These are phyloP conservation scores for Atkinsonella texensis DNA, from an alignment of 2,329 filamentous ascomycete species.

Conservation along the genomic window DNA sequence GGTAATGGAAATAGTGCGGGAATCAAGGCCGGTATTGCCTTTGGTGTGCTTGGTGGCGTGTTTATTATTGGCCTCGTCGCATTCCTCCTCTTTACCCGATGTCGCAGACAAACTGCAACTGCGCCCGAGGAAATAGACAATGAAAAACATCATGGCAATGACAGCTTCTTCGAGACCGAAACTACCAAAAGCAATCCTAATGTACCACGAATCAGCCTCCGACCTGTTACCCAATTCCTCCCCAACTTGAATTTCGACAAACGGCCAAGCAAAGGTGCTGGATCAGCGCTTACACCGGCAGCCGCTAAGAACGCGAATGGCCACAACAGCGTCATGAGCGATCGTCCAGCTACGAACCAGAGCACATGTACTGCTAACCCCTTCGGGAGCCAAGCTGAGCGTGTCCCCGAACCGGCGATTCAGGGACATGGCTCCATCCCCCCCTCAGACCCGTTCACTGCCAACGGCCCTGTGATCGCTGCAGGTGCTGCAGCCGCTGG, in stretches of 20 bases:
- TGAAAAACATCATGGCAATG: conserved; percentile 47
- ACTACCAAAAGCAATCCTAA: conserved; percentile 21
- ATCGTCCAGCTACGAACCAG: conserved; percentile 33
- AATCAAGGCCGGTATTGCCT: conserved; percentile 68
- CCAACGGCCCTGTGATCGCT: conserved; percentile 25
- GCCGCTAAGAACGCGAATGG: conserved; percentile 7
- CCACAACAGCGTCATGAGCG: conserved; percentile 30
- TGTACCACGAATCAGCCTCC: conserved; percentile 74
- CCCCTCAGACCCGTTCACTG: conserved; percentile 20
- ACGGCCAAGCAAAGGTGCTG: conserved; percentile 36
- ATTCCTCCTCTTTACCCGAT: conserved; percentile 58
- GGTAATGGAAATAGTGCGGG: conserved; percentile 20
- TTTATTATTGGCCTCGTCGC: conserved; percentile 54
- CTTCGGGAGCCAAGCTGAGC: conserved; percentile 53
- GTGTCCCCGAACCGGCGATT: conserved; percentile 28
- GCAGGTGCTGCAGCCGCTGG: conserved; percentile 17
- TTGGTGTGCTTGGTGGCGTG: conserved; percentile 65
- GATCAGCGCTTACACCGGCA: conserved; percentile 24
- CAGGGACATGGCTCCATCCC: conserved; percentile 17
- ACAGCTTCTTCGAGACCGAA: conserved; percentile 7
- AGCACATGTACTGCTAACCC: conserved; percentile 52
- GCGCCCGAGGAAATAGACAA: conserved; percentile 39
- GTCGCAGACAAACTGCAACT: conserved; percentile 52
- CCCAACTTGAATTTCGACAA: conserved; percentile 45
- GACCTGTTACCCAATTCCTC: conserved; percentile 74